Evolutionary conservation across 2,329 filamentous ascomycete species (phyloP), one percentile per base, ranked within the genome.

Genomic region (Stagonosporopsis vannaccii): DNA sequence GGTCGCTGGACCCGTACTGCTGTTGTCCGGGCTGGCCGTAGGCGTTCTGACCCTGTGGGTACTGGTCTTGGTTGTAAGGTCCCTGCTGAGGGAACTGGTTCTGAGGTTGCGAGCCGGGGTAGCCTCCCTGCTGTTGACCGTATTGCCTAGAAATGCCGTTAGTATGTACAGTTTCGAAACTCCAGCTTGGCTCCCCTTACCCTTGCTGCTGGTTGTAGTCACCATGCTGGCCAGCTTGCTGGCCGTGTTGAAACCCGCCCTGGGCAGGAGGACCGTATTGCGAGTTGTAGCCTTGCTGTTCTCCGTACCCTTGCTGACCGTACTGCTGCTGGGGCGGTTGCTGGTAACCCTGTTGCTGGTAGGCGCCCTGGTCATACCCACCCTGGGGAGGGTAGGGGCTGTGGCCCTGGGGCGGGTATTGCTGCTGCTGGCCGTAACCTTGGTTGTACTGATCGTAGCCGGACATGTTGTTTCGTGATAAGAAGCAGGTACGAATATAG

Each of bases 221-320:
- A 23, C 64, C 65, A 48, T 77, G 74, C 1, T 67, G 67, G 23
- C 66, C 65, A 51, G 63, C 61, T 43, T 70, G 64, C 53, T 56
- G 52, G 22, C 80, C 78, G 61, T 79, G 80, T 64, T 83, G 79
- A 66, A 81, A 82, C n/a, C 80, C 81, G 37, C 79, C 78, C 20
- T 79, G 71, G 26, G 72, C 72, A 26, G 81, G 81, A 15, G 81
- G 79, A 32, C 80, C 80, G 58, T 81, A 83, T 44, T 70, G 68
- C 23, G 68, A 63, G 56, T 72, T 67, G 45, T 65, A 63, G 23
- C 58, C 57, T 54, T 74, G 68, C 51, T 73, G 67, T 7, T 64
- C 75, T 49, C 69, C 71, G 56, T 79, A 75, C 49, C 72, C 68
- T 43, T 71, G 65, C 26, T 69, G 60, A 23, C 61, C 67, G 46